Evolutionary conservation across 495 filamentous ascomycete species (phyloP).

Genomic region (Chaetomium cochliodes): DNA sequence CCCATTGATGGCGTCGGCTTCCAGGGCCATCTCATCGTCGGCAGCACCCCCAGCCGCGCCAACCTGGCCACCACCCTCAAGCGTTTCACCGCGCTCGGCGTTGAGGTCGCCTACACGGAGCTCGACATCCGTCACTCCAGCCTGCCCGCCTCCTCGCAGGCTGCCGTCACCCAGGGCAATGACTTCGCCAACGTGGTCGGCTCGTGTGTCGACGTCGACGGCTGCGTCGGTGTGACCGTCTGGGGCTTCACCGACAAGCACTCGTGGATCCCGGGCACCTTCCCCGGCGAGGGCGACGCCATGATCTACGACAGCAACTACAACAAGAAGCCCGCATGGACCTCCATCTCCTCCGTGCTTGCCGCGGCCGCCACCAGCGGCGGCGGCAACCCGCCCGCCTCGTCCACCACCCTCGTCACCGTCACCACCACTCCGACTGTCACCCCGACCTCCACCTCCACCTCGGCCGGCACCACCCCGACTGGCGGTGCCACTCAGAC

Average conservation of each 20-base stretch:
- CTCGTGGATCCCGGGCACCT: conserved; percentile 51
- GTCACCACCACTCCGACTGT: conserved; percentile 13
- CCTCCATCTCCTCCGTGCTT: conserved; percentile 39
- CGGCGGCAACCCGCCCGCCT: not conserved
- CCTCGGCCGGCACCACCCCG: conserved; percentile 20
- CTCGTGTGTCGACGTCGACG: conserved; percentile 53
- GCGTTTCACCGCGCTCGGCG: conserved; percentile 46
- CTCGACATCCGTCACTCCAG: conserved; percentile 56
- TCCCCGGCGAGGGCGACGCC: conserved; percentile 55
- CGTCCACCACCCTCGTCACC: conserved; percentile 30
- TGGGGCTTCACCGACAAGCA: conserved; percentile 65
- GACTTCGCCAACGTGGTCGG: conserved; percentile 56
- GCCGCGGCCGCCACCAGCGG: conserved; percentile 33
- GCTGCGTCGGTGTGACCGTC: conserved; percentile 63
- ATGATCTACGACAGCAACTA: conserved; percentile 55
- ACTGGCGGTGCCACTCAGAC: conserved; percentile 20
- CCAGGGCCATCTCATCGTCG: conserved; percentile 59
- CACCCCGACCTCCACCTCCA: conserved; percentile 28
- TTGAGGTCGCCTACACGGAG: conserved; percentile 65
- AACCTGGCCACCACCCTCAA: conserved; percentile 42
- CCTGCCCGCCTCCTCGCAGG: conserved; percentile 38
- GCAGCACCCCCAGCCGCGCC: conserved; percentile 44
- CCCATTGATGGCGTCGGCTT: conserved; percentile 62
- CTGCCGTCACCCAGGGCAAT: conserved; percentile 51
- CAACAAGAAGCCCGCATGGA: conserved; percentile 57